Base-by-base conservation (phyloP, 1,139 yeast genomes). In the Pneumocystis sp. region DNA sequence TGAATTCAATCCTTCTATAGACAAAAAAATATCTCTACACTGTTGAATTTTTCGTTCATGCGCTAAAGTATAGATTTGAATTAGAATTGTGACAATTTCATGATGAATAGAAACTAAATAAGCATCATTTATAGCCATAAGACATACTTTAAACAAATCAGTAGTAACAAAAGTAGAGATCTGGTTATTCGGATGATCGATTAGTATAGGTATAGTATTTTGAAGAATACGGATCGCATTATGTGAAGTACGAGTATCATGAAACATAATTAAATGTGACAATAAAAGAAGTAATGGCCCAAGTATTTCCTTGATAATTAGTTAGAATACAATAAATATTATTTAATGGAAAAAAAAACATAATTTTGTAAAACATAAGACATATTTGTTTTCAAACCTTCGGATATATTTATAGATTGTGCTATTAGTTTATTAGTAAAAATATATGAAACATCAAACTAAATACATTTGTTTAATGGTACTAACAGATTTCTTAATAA, bases 401-500 rank as follows among this genome's bases (percentile, higher is more conserved):
- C 12, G 3, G 34, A 50, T n/a, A 10, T 25, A 50, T 50, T 25
- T 25, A 29, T 50, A 25, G 31, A 50, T 50, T 50, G 31, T n/a
- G 57, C 57, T 50, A 50, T 50, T 50, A 25, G 2, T 29, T 50
- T 50, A 50, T 50, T 25, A 50, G 31, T 50, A 50, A 50, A 50
- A 25, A 25, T 50, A 19, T 37, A 44, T 44, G n/a, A 25, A 50
- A 50, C 12, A 50, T 50, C 25, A 10, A 50, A 50, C 10, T 50
- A 25, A 25, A 44, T 19, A 50, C 57, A 21, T 50, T 50, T 50
- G 17, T 50, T 29, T 25, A 34, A 25, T n/a, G 57, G 12, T 50
- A 60, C 25, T 29, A 65, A 60, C 8, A 66, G 21, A 21, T 67
- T 67, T 42, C 64, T 59, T 70, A 93, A 76, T 72, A 91, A 80